Base-by-base conservation (phyloP, 192 early-diverging fungal species). In the Lunasporangiospora selenospora region DNA sequence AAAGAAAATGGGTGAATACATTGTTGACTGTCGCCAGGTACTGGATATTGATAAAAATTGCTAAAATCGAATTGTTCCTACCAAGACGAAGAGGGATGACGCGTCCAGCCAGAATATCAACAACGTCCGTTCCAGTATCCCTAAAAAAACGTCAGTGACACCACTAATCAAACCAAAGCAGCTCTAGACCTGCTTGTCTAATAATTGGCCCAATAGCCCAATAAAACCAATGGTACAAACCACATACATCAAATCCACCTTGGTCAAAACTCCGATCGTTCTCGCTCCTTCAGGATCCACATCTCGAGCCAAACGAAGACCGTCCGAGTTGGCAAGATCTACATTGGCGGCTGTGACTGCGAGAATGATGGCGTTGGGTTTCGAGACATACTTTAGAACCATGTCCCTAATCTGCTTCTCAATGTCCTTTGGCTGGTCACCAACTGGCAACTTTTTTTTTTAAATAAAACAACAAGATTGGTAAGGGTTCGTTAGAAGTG, bases 351-450 rank as follows among this genome's bases (percentile, higher is more conserved):
- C 91, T 4, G 97, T 99, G 10, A 99, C 98, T 0, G 95, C 93
- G 36, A 99, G 79, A 62, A 99, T 99, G 63, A 99, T 99, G 29
- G 94, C 87, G 64, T 98, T 99, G 48, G 90, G 93, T 78, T 99
- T 99, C 40, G 89, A 89, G 78, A 98, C 96, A 65, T 96, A 98
- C 67, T 98, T 95, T 59, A 96, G 58, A 52, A 99, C 88, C 98
- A 99, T 99, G 38, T 99, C 97, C 47, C 89, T 86, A 62, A 99
- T 99, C 76, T 95, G 93, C 71, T 88, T 92, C 75, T 99, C 98
- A 76, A 99, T 99, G 64, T 99, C 95, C 77, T 95, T 94, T 50
- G 98, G 98, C 84, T 99, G 98, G 76, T 98, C 97, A 36, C 96
- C 96, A 52, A 98, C 95, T 43, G 98, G 97, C 29, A 99, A 89